Percentiles rank a stretch among this genome's conserved stretches.
These are phyloP conservation scores for Zymoseptoria tritici DNA, from an alignment of 2,329 filamentous ascomycete genomes.

Conservation along the genomic window DNA sequence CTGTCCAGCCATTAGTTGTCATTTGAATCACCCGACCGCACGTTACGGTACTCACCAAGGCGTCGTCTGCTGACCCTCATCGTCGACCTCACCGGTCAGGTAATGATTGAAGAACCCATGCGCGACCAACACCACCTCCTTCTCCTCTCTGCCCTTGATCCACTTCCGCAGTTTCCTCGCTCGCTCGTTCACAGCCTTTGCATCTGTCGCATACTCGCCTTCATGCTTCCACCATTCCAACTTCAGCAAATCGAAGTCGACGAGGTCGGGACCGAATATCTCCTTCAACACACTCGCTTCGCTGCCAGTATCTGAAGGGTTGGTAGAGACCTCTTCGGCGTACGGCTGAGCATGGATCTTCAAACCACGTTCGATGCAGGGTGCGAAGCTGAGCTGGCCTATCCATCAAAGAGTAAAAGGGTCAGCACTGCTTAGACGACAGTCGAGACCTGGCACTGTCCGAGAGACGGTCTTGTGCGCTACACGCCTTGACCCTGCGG, in stretches of 20 bases:
- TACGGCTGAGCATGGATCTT: conserved; percentile 22
- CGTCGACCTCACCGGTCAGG: conserved; percentile 23
- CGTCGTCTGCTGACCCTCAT: conserved; percentile 24
- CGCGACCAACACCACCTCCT: conserved; percentile 24
- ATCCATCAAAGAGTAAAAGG: conserved; percentile 12
- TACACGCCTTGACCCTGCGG: background rate
- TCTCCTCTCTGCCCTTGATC: conserved; percentile 21
- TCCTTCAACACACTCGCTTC: conserved; percentile 11
- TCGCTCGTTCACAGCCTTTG: conserved; percentile 17
- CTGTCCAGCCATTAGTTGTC: conserved; percentile 6
- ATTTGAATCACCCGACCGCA: background rate
- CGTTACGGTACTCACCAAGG: conserved; percentile 15
- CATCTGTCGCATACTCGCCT: conserved; percentile 22
- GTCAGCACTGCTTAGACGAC: background rate
- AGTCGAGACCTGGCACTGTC: too few relatives aligned
- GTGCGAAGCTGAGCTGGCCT: conserved; percentile 20
- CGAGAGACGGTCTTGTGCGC: too few relatives aligned
- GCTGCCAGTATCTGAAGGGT: conserved; percentile 23
- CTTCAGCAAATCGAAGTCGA: conserved; percentile 22
- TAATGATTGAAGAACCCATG: conserved; percentile 28
- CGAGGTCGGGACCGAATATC: conserved; percentile 17
- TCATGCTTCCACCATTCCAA: conserved; percentile 23
- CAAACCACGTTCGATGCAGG: conserved; percentile 19
- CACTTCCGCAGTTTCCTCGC: conserved; percentile 22
- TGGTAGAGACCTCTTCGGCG: conserved; percentile 24